Evolutionary conservation across 495 filamentous ascomycete genomes (phyloP), one percentile per base, ranked within the genome.

Genomic region (Zalerion maritima): DNA sequence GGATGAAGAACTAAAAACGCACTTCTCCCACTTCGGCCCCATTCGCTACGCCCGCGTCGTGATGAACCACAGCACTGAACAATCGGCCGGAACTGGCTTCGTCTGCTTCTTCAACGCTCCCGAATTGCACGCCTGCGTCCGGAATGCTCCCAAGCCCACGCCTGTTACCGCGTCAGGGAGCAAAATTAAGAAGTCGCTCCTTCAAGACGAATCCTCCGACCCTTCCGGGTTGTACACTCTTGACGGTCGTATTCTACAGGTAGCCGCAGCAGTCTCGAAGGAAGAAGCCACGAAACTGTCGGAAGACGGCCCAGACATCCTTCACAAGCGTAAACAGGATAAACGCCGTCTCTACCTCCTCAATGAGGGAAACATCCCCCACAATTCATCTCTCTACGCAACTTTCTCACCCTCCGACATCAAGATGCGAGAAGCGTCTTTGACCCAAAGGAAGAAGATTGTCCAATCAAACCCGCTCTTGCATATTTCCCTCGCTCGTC

Each of bases 301-400:
- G 18, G 69, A 77, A 27, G 73, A 75, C 22, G 74, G 77, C 28
- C 59, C 58, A 6, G 67, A 66, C 6, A 57, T 62, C 22, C 71
- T 81, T 21, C 67, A 73, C 36, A 67, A 67, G 31, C 77, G 73
- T 14, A 73, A 87, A 35, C 78, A 75, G 40, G 89, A 99, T 55
- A 96, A 87, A 53, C 72, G 89, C n/a, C 75, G 80, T 17, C 64
- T 96, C 2, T 99, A 82, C 54, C 72, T 99, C 3, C 64, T 99
- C 11, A 68, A 69, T 9, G 89, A 99, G 54, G 89, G 89, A 18
- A 76, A 75, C 5, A 78, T 99, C 30, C 50, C 77, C 1, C 53
- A 63, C 5, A 72, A 71, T 24, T 79, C 81, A 3, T 60, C 80
- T 0, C 58, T 91, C 7, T 91, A 79, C 57, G 57, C 75, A 37